Conservation (phyloP, 2,329 filamentous ascomycete species). For the Diplodia seriata region DNA sequence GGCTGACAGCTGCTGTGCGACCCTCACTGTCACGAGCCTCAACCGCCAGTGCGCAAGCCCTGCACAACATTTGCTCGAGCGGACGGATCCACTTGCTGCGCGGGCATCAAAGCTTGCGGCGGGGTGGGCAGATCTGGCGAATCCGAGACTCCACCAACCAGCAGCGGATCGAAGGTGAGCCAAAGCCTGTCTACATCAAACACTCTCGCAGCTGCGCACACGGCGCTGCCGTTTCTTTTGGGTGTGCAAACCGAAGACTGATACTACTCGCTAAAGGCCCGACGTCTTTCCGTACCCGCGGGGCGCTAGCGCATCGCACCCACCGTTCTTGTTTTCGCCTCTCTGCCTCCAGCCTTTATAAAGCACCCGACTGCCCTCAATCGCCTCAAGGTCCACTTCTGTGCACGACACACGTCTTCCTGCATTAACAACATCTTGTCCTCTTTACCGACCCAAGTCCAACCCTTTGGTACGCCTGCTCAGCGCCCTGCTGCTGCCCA, state of each 20-base stretch:
- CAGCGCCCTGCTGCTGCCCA: not conserved
- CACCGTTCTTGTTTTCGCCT: conserved; percentile 28
- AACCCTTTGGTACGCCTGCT: conserved; percentile 4
- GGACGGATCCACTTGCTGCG: conserved; percentile 31
- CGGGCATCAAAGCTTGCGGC: conserved; percentile 29
- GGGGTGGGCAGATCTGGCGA: conserved; percentile 24
- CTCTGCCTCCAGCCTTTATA: conserved; percentile 21
- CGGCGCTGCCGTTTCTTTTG: conserved; percentile 29
- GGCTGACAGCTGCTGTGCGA: conserved; percentile 31
- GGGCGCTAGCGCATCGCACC: conserved; percentile 23
- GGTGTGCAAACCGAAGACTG: conserved; percentile 29
- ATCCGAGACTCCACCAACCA: conserved; percentile 24
- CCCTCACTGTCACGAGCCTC: conserved; percentile 31
- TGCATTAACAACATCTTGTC: not conserved
- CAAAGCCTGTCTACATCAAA: conserved; percentile 27
- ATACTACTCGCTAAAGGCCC: conserved; percentile 30
- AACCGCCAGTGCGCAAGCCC: conserved; percentile 15
- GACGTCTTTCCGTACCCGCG: conserved; percentile 21
- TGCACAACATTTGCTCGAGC: conserved; percentile 30
- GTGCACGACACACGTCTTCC: conserved; percentile 5
- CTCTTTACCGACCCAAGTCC: not conserved
- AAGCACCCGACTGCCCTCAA: conserved; percentile 12
- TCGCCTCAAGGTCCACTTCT: conserved; percentile 20
- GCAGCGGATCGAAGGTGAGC: conserved; percentile 2
- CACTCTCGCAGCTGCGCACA: conserved; percentile 26